Conservation (phyloP, 163 green algal genomes). For the Coccomyxa subellipsoidea region DNA sequence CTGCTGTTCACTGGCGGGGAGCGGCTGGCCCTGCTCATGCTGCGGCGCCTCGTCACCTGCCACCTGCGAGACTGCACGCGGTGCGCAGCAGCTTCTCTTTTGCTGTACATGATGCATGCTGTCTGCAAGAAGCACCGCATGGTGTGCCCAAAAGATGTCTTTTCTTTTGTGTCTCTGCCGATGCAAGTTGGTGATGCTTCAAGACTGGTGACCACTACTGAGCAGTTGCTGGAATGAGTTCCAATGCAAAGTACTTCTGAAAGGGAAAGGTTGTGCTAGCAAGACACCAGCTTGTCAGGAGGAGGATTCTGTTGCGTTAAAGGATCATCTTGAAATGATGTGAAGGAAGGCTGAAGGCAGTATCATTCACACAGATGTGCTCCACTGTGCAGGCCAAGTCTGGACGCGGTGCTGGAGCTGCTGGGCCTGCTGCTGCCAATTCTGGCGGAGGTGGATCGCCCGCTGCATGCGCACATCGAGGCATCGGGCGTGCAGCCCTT, state of each 20-base stretch:
- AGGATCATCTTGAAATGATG: too few relatives aligned
- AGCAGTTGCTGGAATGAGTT: too few relatives aligned
- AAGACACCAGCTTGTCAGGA: too few relatives aligned
- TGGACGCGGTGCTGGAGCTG: slow-evolving; percentile 73
- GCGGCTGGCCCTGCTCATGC: slow-evolving; percentile 51
- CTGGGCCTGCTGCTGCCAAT: slow-evolving; percentile 61
- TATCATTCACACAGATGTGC: neutral
- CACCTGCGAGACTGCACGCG: slow-evolving; percentile 80
- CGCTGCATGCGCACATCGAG: slow-evolving; percentile 45
- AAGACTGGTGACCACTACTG: too few relatives aligned
- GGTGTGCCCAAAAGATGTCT: too few relatives aligned
- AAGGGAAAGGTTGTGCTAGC: too few relatives aligned
- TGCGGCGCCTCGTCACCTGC: slow-evolving; percentile 51
- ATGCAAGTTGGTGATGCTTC: too few relatives aligned
- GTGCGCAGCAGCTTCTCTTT: slow-evolving; percentile 6
- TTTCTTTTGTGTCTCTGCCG: too few relatives aligned
- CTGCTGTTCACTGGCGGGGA: slow-evolving; percentile 74
- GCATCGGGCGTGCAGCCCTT: slow-evolving; percentile 45
- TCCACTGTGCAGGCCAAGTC: slow-evolving; percentile 30
- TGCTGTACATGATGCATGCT: neutral
- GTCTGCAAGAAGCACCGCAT: too few relatives aligned
- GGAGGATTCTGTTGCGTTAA: too few relatives aligned
- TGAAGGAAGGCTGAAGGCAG: too few relatives aligned
- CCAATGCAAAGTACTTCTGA: too few relatives aligned
- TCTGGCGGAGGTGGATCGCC: slow-evolving; percentile 52